phyloP scores from a whole-genome alignment of 208 protist genomes.

The Trichomonas vaginalis region DNA sequence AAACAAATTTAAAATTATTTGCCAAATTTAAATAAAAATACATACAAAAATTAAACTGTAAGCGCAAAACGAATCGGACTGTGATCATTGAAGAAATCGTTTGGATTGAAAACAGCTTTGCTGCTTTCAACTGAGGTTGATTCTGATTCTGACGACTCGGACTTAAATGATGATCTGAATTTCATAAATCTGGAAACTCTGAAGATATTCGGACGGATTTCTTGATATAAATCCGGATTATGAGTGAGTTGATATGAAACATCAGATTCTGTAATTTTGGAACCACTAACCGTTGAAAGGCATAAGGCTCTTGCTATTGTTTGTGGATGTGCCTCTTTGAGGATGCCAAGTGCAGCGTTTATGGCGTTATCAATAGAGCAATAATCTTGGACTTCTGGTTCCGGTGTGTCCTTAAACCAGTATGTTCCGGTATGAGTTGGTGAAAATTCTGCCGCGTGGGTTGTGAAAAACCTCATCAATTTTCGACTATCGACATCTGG shows the following conservation, averaged over 20 bases:
- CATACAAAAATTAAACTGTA: background rate
- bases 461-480: background rate
- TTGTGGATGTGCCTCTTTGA: background rate
- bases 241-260: background rate
- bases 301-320: background rate
- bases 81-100: background rate
- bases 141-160: background rate
- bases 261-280: background rate
- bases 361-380: background rate
- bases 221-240: background rate
- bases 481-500: background rate
- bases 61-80: background rate
- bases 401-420: background rate
- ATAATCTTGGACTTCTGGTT: background rate
- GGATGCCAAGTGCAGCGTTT: background rate
- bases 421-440: background rate
- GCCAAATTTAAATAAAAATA: too few species aligned
- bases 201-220: background rate
- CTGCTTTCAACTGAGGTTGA: background rate
- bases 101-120: background rate
- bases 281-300: background rate
- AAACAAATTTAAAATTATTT: too few species aligned
- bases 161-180: background rate
- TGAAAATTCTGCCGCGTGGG: background rate
- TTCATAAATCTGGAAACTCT: background rate